These are phyloP conservation scores for Yarrowia hollandica DNA, from an alignment of 805 yeast genomes.

Conservation along the genomic window DNA sequence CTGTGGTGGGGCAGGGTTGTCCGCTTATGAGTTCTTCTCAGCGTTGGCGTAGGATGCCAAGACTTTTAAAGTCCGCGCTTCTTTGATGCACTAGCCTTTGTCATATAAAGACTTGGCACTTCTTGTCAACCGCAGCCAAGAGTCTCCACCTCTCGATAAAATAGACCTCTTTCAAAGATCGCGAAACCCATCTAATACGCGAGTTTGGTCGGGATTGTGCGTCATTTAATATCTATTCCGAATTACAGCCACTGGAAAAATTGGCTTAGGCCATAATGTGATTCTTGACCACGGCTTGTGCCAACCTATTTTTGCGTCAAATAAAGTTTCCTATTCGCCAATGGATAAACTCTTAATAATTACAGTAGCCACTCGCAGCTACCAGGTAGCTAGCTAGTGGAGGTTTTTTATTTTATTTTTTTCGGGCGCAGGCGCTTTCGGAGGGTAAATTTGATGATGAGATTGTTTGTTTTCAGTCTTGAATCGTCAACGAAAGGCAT, in stretches of 20 bases:
- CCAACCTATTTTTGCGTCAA: slow-evolving; percentile 15
- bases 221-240: no score
- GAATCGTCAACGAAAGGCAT: no score
- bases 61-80: slow-evolving; percentile 22
- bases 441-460: no score
- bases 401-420: not conserved
- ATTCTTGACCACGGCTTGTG: slow-evolving; percentile 14
- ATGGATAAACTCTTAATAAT: slow-evolving; percentile 1
- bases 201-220: no score
- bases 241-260: not conserved
- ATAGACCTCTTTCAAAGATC: no score
- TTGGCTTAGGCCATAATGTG: not conserved
- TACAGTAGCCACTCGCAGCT: no score
- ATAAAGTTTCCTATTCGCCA: slow-evolving; percentile 2
- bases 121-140: slow-evolving; percentile 7
- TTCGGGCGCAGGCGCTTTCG: not conserved
- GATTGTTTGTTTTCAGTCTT: no score
- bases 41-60: slow-evolving; percentile 15
- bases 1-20: not conserved
- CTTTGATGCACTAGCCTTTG: slow-evolving; percentile 19
- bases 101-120: slow-evolving; percentile 4
- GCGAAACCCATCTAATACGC: no score
- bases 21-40: not conserved
- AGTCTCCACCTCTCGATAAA: slow-evolving; percentile 1
- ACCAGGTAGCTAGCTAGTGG: slow-evolving; percentile 3